Conservation (phyloP, 495 filamentous ascomycete species). For the Neurospora sublineolata region DNA sequence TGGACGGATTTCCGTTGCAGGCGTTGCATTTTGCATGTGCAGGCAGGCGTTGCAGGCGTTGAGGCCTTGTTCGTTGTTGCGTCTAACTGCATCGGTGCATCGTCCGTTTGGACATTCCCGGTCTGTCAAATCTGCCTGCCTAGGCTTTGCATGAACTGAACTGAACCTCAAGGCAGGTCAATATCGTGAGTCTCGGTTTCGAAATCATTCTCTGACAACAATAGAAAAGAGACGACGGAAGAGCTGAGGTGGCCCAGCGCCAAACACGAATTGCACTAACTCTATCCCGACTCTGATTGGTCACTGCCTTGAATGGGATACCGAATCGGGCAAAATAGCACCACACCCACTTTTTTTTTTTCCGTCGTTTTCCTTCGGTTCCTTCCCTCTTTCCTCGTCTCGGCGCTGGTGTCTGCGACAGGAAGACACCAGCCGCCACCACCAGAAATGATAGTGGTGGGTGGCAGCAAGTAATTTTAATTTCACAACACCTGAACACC, state of each 20-base stretch:
- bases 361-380: background rate
- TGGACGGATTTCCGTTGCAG: background rate
- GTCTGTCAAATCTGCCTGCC: background rate
- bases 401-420: background rate
- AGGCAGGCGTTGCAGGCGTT: background rate
- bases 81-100: background rate
- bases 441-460: background rate
- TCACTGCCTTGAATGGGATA: background rate
- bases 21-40: background rate
- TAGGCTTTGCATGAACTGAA: background rate
- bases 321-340: conserved; percentile 1
- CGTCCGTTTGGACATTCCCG: background rate
- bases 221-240: background rate
- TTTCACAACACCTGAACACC: background rate
- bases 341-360: background rate
- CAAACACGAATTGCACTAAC: background rate
- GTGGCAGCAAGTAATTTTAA: background rate
- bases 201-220: background rate
- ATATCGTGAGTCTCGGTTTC: background rate
- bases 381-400: background rate
- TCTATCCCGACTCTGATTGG: conserved; percentile 1
- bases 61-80: background rate
- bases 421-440: background rate
- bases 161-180: background rate
- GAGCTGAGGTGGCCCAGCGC: background rate